A percentile compares a stretch with the other conserved stretches of the same genome.
phyloP scores from a whole-genome alignment of 176 grass and related monocot species.

The Oryza meyeriana region DNA sequence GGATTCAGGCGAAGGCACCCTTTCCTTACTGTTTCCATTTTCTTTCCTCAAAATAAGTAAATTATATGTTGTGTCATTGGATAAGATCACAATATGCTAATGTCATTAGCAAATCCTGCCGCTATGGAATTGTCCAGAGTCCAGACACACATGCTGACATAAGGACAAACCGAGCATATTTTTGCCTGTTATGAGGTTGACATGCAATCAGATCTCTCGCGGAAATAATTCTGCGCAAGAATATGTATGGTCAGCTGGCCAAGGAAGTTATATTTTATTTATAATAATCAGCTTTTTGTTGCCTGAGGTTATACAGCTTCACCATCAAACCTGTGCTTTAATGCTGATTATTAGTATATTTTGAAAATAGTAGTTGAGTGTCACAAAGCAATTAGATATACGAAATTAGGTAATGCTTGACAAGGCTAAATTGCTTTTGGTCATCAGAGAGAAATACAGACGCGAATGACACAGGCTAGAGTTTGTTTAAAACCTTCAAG shows the following conservation, averaged over 20 bases:
- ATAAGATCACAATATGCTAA: not conserved
- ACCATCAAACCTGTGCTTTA: not conserved
- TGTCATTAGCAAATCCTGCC: not conserved
- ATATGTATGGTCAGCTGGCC: not conserved
- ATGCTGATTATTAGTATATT: not conserved
- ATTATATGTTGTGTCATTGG: not conserved
- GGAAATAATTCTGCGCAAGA: not conserved
- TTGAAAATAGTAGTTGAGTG: not conserved
- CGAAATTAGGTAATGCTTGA: not conserved
- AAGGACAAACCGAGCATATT: not conserved
- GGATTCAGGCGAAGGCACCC: too few species aligned
- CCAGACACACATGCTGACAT: not conserved
- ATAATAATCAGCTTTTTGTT: not conserved
- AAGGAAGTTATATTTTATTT: not conserved
- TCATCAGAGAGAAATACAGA: not conserved
- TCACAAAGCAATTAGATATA: not conserved
- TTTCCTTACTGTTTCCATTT: too few species aligned
- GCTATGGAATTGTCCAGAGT: not conserved
- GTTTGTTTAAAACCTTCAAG: not conserved
- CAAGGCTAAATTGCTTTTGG: not conserved
- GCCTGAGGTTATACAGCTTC: not conserved
- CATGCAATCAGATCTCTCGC: not conserved
- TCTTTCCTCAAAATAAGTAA: slow-evolving; percentile 12
- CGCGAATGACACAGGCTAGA: not conserved
- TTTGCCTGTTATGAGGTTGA: slow-evolving; percentile 6